Conservation (phyloP, 176 grass and related monocot species). For the Ensete glaucum region DNA sequence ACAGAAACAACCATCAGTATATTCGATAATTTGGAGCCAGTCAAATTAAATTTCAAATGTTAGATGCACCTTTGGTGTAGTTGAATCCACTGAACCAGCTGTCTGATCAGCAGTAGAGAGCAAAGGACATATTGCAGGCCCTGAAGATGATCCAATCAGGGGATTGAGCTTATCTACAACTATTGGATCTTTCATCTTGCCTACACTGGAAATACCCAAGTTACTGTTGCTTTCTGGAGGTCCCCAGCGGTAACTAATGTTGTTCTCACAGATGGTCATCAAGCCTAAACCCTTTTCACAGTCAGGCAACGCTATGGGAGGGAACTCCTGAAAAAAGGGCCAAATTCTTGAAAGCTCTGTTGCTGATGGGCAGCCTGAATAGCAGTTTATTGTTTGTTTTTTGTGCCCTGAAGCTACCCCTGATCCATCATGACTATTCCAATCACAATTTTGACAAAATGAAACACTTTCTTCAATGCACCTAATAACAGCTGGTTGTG, state of each 20-base stretch:
- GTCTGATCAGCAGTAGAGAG: conserved; percentile 28
- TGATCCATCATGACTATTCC: not conserved
- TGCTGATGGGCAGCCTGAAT: conserved; percentile 6
- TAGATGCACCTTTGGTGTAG: conserved; percentile 37
- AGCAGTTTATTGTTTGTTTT: conserved; percentile 1
- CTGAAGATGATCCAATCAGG: conserved; percentile 45
- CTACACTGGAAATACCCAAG: conserved; percentile 12
- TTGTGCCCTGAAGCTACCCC: not conserved
- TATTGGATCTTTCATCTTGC: conserved; percentile 27
- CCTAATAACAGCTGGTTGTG: conserved; percentile 20
- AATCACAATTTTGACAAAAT: conserved; percentile 19
- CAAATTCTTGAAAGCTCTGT: conserved; percentile 21
- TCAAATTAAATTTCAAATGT: not conserved
- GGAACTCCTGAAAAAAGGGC: conserved; percentile 50
- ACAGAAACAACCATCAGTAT: not conserved
- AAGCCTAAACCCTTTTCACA: conserved; percentile 70
- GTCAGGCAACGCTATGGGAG: conserved; percentile 45
- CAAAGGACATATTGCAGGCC: conserved; percentile 27
- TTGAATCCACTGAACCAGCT: conserved; percentile 34
- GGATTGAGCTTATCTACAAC: conserved; percentile 37
- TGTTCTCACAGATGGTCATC: conserved; percentile 78
- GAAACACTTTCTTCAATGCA: not conserved
- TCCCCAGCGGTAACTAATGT: conserved; percentile 38
- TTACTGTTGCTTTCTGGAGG: conserved; percentile 21
- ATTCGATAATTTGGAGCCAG: not conserved